Evolutionary conservation across 768 basidiomycete genomes (phyloP).

Genomic region (Coprinopsis cinerea): DNA sequence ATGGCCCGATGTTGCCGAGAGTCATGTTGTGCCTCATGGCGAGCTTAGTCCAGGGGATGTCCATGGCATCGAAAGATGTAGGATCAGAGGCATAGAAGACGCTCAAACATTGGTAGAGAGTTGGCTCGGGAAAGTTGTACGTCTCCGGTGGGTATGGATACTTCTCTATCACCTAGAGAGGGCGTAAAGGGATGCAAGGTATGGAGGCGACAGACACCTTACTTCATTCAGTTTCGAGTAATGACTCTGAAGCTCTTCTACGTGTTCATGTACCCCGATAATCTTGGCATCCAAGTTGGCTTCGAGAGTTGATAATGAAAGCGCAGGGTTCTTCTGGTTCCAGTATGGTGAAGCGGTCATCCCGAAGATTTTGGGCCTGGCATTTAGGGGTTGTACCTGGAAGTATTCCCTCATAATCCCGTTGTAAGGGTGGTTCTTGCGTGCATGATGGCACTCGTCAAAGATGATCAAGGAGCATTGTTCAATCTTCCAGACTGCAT

Average conservation of each 20-base stretch:
- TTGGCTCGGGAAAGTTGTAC: slow-evolving; percentile 51
- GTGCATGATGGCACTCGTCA: slow-evolving; percentile 78
- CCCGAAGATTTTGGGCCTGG: slow-evolving; percentile 82
- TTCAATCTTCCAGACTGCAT: slow-evolving; percentile 74
- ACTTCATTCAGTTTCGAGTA: slow-evolving; percentile 67
- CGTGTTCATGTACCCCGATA: slow-evolving; percentile 65
- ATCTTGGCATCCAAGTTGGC: slow-evolving; percentile 68
- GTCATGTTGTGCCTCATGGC: slow-evolving; percentile 58
- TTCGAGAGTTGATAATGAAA: slow-evolving; percentile 61
- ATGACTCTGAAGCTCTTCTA: slow-evolving; percentile 56
- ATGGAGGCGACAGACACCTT: slow-evolving; percentile 13
- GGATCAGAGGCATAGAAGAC: slow-evolving; percentile 22
- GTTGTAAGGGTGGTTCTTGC: slow-evolving; percentile 73
- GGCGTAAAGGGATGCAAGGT: slow-evolving; percentile 1
- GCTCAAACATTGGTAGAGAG: slow-evolving; percentile 30
- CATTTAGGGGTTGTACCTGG: slow-evolving; percentile 31
- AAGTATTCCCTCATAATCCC: slow-evolving; percentile 68
- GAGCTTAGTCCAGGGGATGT: slow-evolving; percentile 56
- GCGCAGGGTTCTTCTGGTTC: slow-evolving; percentile 64
- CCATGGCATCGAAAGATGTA: slow-evolving; percentile 45
- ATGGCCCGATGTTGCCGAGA: slow-evolving; percentile 60
- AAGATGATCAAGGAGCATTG: slow-evolving; percentile 69
- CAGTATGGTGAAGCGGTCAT: slow-evolving; percentile 91
- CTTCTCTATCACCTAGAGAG: slow-evolving; percentile 46
- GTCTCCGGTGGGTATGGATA: slow-evolving; percentile 46